phyloP scores from a whole-genome alignment of 345 rosid species.

The Odontarrhena argentea region DNA sequence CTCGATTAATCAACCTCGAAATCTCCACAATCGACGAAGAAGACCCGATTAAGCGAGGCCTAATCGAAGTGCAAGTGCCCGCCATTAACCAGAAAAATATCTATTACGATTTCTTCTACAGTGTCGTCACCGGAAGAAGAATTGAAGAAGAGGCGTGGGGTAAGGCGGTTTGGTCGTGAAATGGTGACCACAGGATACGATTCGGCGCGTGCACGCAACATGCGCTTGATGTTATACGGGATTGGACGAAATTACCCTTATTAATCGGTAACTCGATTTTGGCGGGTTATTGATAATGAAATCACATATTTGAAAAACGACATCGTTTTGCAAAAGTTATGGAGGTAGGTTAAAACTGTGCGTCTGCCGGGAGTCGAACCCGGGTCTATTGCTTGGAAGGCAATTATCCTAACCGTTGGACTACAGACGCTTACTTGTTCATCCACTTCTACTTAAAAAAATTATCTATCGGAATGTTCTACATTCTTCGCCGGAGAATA shows the following conservation, averaged over 20 bases:
- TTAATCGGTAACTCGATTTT: neutral
- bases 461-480: too few species aligned
- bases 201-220: constrained; percentile 47
- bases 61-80: constrained; percentile 53
- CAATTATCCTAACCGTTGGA: constrained; percentile 95
- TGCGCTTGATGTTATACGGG: constrained; percentile 10
- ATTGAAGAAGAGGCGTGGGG: constrained; percentile 27
- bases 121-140: constrained; percentile 30
- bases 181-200: constrained; percentile 38
- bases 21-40: constrained; percentile 45
- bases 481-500: too few species aligned
- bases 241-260: constrained; percentile 23
- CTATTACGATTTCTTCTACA: neutral
- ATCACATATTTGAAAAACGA: neutral
- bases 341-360: constrained; percentile 13
- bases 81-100: constrained; percentile 54
- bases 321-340: neutral
- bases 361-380: constrained; percentile 94
- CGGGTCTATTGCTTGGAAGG: constrained; percentile 91
- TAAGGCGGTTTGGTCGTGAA: constrained; percentile 24
- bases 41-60: constrained; percentile 56
- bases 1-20: constrained; percentile 43
- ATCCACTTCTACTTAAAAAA: too few species aligned
- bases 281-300: constrained; percentile 19
- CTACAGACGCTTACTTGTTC: constrained; percentile 54